Evolutionary conservation across 1,139 yeast genomes (phyloP).

Genomic region (Hansenula lynferdii): DNA sequence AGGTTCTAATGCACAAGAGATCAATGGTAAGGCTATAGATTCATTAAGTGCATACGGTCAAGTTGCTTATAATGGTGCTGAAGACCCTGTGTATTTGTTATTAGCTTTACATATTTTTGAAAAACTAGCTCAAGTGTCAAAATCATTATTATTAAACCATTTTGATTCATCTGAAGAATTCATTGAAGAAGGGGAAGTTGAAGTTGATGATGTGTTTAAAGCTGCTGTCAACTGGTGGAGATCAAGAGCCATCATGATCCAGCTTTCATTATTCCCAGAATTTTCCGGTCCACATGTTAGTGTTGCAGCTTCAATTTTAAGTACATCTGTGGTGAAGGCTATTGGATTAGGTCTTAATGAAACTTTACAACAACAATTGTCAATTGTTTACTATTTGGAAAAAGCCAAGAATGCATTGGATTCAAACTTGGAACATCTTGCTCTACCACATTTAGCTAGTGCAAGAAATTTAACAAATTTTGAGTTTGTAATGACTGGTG

Average conservation of each 20-base stretch:
- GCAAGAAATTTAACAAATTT: conserved; percentile 59
- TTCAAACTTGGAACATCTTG: conserved; percentile 55
- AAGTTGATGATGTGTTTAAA: conserved; percentile 18
- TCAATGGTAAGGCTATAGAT: conserved; percentile 20
- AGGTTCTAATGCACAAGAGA: conserved; percentile 18
- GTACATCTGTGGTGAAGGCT: conserved; percentile 12
- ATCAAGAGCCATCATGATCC: conserved; percentile 59
- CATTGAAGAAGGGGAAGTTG: conserved; percentile 23
- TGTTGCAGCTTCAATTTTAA: conserved; percentile 27
- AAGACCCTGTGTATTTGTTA: conserved; percentile 48
- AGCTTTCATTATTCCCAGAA: conserved; percentile 56
- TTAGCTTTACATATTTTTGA: conserved; percentile 50
- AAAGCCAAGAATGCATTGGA: conserved; percentile 57
- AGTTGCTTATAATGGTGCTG: conserved; percentile 54
- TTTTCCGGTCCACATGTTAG: conserved; percentile 39
- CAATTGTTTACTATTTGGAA: conserved; percentile 56
- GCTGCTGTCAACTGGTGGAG: conserved; percentile 72
- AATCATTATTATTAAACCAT: conserved; percentile 26
- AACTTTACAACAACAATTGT: conserved; percentile 30
- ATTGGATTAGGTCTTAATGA: conserved; percentile 15
- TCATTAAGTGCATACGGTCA: conserved; percentile 55
- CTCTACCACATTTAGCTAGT: conserved; percentile 44
- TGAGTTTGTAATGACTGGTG: conserved; percentile 72
- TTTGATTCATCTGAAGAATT: conserved; percentile 12
- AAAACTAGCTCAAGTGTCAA: conserved; percentile 31